Percentiles rank a stretch among this genome's conserved stretches.
These are phyloP conservation scores for Tuber magnatum DNA, from an alignment of 495 filamentous ascomycete genomes.

Conservation along the genomic window DNA sequence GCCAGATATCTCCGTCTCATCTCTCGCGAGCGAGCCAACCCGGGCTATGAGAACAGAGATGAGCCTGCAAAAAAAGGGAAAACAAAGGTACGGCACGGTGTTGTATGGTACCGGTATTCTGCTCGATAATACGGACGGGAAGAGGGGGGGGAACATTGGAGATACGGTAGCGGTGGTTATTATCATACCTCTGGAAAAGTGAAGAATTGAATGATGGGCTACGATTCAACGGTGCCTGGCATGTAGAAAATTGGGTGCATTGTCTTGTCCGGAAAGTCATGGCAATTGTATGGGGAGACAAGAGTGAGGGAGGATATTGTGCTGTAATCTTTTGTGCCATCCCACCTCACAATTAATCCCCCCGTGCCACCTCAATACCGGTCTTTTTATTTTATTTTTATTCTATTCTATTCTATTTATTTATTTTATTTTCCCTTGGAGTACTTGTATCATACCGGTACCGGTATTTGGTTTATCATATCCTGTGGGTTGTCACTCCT, in stretches of 20 bases:
- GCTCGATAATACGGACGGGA: background rate
- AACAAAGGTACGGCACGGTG: background rate
- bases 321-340: background rate
- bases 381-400: no score
- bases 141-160: background rate
- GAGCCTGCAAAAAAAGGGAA: background rate
- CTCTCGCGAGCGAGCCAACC: slow-evolving; percentile 10
- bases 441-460: background rate
- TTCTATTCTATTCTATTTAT: no score
- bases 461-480: background rate
- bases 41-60: background rate
- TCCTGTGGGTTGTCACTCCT: background rate
- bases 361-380: no score
- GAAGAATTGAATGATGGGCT: background rate
- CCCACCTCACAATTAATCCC: background rate
- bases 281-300: background rate
- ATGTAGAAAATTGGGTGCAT: background rate
- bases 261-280: background rate
- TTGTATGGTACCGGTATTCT: background rate
- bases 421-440: background rate
- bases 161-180: background rate
- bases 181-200: background rate
- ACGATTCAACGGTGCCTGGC: slow-evolving; percentile 3
- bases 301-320: background rate
- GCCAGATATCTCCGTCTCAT: slow-evolving; percentile 32